These are phyloP conservation scores for Hymenoscyphus infarciens DNA, from an alignment of 2,329 filamentous ascomycete genomes.

Conservation along the genomic window DNA sequence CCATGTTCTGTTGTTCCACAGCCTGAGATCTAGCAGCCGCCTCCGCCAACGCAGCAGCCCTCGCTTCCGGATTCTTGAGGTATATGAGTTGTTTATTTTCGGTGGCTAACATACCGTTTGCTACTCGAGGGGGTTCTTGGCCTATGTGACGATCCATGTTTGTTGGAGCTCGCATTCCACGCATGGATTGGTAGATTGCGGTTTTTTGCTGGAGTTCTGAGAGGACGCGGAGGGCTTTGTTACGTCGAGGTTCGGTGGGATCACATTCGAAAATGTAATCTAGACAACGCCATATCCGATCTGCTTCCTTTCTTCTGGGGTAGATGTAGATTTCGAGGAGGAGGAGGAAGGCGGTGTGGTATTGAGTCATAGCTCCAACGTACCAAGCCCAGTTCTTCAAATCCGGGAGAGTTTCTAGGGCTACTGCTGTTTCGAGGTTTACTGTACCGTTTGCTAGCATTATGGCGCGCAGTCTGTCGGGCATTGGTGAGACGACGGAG, in stretches of 20 bases:
- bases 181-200: conserved; percentile 54
- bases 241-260: conserved; percentile 45
- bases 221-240: conserved; percentile 60
- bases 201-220: conserved; percentile 60
- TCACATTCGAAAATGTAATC: conserved; percentile 69
- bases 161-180: conserved; percentile 52
- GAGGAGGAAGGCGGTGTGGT: conserved; percentile 66
- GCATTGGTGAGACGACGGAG: conserved; percentile 42
- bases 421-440: conserved; percentile 52
- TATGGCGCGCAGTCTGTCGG: conserved; percentile 59
- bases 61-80: conserved; percentile 3
- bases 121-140: conserved; percentile 20
- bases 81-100: conserved; percentile 10
- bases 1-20: neutral
- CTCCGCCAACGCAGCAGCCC: neutral
- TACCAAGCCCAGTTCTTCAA: conserved; percentile 67
- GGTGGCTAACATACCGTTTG: conserved; percentile 13
- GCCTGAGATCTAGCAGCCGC: neutral
- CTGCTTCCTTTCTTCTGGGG: conserved; percentile 46
- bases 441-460: conserved; percentile 58
- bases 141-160: conserved; percentile 33
- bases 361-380: conserved; percentile 66
- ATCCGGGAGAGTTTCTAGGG: conserved; percentile 49
- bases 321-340: conserved; percentile 60
- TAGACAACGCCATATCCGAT: conserved; percentile 66